Evolutionary conservation across 2,329 filamentous ascomycete species (phyloP), one percentile per base, ranked within the genome.

Genomic region (Nothopassalora personata): DNA sequence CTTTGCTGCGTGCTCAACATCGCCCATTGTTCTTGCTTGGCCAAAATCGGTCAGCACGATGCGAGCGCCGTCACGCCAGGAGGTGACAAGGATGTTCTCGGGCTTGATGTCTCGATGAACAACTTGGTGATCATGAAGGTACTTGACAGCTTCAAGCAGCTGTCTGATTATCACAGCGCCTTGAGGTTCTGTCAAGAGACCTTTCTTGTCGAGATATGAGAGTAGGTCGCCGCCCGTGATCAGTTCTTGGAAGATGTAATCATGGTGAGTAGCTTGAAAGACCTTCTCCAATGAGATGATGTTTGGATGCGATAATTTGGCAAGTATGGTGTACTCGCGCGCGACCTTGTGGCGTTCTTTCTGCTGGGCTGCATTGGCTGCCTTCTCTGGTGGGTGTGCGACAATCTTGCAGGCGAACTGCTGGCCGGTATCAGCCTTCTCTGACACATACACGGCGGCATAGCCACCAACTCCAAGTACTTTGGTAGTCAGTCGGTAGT

Each of bases 401-500:
- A 89, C 75, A 8, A 89, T 72, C 66, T 91, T 90, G 75, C 88
- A 91, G 10, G 86, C 86, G 19, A 89, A 64, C 66, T 90, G 88
- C 57, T 78, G 79, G 39, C 79, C 76, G 0, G 80, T 82, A 6
- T 70, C 71, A 27, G 75, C 70, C 15, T 88, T 79, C 2, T 80
- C 69, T 5, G 81, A 83, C 9, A 86, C 74, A 57, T 81, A 78
- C 3, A 88, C 81, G 46, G 73, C 73, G 8, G 81, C 82, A 66
- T 79, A 78, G 1, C 75, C 77, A 5, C 85, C 85, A 34, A 72
- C 67, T 4, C 85, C 85, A 27, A 87, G 74, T 2, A 78, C 68
- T 9, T 80, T 78, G 45, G 77, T 69, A 1, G 75, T 80, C 30
- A 87, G 72, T 2, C 71, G 65, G 64, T 80, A 87, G 10, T 75